Conservation (phyloP, 345 rosid genomes). For the Citrus sp. region DNA sequence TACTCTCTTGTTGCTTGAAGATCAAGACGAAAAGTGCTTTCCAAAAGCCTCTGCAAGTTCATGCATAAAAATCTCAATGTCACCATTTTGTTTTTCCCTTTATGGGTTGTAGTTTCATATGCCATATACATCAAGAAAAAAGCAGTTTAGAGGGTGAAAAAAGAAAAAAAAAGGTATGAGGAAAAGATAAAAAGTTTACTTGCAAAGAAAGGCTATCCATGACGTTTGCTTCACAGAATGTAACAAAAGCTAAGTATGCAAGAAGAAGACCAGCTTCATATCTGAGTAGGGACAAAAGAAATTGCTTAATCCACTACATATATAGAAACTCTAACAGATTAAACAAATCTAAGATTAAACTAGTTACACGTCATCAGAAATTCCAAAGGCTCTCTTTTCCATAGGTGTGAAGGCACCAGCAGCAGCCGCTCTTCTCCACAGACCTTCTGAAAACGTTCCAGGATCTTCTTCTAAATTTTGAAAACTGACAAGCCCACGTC, state of each 20-base stretch:
- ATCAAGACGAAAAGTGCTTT: conserved; percentile 88
- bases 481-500: conserved; percentile 34
- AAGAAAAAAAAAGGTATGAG: neutral
- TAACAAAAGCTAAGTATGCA: conserved; percentile 90
- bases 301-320: neutral
- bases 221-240: conserved; percentile 84
- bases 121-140: neutral
- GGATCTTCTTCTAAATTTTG: conserved; percentile 52
- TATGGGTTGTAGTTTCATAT: neutral
- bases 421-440: conserved; percentile 88
- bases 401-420: conserved; percentile 70
- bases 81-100: neutral
- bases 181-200: conserved; percentile 32
- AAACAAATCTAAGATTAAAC: conserved; percentile 8
- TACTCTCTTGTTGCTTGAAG: conserved; percentile 89
- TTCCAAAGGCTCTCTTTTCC: conserved; percentile 86
- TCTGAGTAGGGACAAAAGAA: conserved; percentile 38
- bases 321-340: neutral
- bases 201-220: conserved; percentile 87
- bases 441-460: conserved; percentile 61
- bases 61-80: neutral
- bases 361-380: conserved; percentile 91
- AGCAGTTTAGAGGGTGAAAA: no score
- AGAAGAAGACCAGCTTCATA: conserved; percentile 95
- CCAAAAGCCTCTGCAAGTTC: conserved; percentile 79